These are phyloP conservation scores for Cladosporium oxysporum DNA, from an alignment of 2,329 filamentous ascomycete genomes.

Conservation along the genomic window DNA sequence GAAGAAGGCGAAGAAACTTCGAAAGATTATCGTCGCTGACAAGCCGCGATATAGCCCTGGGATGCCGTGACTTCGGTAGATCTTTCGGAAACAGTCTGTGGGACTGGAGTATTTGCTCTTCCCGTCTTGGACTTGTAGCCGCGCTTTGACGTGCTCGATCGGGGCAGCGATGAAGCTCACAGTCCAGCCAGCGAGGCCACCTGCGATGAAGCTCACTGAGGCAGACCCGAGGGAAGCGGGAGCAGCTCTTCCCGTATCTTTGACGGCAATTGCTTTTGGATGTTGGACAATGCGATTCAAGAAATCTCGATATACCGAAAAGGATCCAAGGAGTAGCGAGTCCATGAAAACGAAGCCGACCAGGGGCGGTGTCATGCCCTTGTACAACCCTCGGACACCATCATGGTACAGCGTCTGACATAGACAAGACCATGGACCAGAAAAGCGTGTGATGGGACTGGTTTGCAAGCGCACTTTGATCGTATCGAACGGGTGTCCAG, in stretches of 20 bases:
- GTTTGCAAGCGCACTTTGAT: slow-evolving; percentile 96
- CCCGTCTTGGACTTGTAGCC: slow-evolving; percentile 90
- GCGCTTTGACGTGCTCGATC: slow-evolving; percentile 91
- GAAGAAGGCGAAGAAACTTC: slow-evolving; percentile 96
- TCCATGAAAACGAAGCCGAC: slow-evolving; percentile 99
- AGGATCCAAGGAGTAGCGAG: slow-evolving; percentile 82
- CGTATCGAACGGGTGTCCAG: slow-evolving; percentile 78
- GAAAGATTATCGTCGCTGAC: slow-evolving; percentile 80
- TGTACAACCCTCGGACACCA: slow-evolving; percentile 83
- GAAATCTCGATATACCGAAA: slow-evolving; percentile 85
- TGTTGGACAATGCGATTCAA: slow-evolving; percentile 78
- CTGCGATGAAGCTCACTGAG: slow-evolving; percentile 75
- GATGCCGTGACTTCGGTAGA: slow-evolving; percentile 68
- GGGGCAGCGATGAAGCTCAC: slow-evolving; percentile 91
- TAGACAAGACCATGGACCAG: slow-evolving; percentile 82
- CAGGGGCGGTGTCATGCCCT: slow-evolving; percentile 86
- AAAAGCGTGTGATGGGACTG: slow-evolving; percentile 73
- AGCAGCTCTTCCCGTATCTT: slow-evolving; percentile 37
- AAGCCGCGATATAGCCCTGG: slow-evolving; percentile 83
- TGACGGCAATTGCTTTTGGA: slow-evolving; percentile 22
- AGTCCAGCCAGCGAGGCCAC: slow-evolving; percentile 81
- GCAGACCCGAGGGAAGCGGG: slow-evolving; percentile 67
- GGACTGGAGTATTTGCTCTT: slow-evolving; percentile 85
- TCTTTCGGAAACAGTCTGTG: slow-evolving; percentile 76
- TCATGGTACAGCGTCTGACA: slow-evolving; percentile 82